Evolutionary conservation across 805 yeast genomes (phyloP), one percentile per base, ranked within the genome.

Genomic region (Saccharomycopsis sp.): DNA sequence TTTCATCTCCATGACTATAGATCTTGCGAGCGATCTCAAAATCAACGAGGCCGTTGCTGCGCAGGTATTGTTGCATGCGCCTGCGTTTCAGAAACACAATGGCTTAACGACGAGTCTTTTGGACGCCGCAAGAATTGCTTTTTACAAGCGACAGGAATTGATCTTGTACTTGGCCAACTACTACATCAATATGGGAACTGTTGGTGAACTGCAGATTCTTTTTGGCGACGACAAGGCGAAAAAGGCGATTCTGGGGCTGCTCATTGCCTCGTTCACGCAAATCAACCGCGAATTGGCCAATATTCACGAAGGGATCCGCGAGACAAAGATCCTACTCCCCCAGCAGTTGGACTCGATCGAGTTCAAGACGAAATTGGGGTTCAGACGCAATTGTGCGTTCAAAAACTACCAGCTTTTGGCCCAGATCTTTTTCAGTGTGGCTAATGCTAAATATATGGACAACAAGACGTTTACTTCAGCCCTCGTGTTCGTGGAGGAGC

Each of bases 41-140:
- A 73, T 93, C 55, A 96, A 93, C 70, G 97, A 93, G 68, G 56
- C 87, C 29, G 75, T 80, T 1, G 80, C 89, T 1, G 94, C 96
- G 1, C 88, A 90, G 66, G 67, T 89, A 25, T 75, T 92, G 1
- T 79, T 73, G 55, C 69, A 71, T 60, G 79, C 90, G 2, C 66
- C 73, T 19, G 68, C 69, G 23, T 66, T 24, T 68, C 71, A 64
- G 23, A 58, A 56, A 22, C 64, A 59, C 19, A 64, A 62, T 53
- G 54, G 62, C 14, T 24, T 68, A 14, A 17, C 62, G 0, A 73
- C 77, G 0, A 72, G 76, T 1, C 68, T 81, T 34, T 62, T 77
- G 5, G 91, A 86, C 63, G 75, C 80, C 20, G 96, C 94, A 0
- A 79, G 83, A 59, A 79, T 87, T 3, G 77, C 83, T 8, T 90